Percentiles rank a stretch among this genome's conserved stretches.
phyloP scores from a whole-genome alignment of 78 protist species.

The Dictyostelium purpureum region DNA sequence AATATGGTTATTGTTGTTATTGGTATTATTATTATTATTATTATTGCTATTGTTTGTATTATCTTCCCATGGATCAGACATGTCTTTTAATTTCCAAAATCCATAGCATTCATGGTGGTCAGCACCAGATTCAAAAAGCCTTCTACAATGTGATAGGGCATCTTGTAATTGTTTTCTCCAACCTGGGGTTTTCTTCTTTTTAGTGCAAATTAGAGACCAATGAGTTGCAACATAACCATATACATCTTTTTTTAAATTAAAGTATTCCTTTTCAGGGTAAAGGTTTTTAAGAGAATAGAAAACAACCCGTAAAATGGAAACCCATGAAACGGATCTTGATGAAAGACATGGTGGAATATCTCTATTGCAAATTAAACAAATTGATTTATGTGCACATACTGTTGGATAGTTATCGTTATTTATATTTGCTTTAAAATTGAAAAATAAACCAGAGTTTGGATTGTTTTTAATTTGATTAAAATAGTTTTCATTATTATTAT shows the following conservation, averaged over 20 bases:
- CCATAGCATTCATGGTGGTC: constrained; percentile 73
- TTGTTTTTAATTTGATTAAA: neutral
- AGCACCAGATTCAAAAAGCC: constrained; percentile 65
- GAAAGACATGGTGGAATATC: constrained; percentile 51
- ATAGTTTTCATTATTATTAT: neutral
- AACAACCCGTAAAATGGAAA: constrained; percentile 53
- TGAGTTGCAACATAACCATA: constrained; percentile 76
- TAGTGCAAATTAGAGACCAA: constrained; percentile 61
- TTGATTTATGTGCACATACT: neutral
- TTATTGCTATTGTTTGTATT: neutral
- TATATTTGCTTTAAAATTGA: neutral
- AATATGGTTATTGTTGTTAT: neutral
- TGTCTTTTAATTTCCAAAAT: constrained; percentile 69
- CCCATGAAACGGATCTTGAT: constrained; percentile 66
- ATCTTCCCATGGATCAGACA: constrained; percentile 67
- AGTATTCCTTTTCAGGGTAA: constrained; percentile 69
- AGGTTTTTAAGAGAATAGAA: constrained; percentile 43
- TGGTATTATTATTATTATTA: neutral
- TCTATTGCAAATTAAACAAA: constrained; percentile 43
- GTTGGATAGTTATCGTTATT: neutral
- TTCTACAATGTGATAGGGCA: constrained; percentile 74
- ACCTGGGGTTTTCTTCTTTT: constrained; percentile 55
- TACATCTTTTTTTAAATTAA: constrained; percentile 62
- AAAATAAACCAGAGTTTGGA: neutral
- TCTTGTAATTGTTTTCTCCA: constrained; percentile 81